A percentile compares a stretch with the other conserved stretches of the same genome.
These are phyloP conservation scores for Scutellaria baicalensis DNA, from an alignment of 257 asterid species.

Conservation along the genomic window DNA sequence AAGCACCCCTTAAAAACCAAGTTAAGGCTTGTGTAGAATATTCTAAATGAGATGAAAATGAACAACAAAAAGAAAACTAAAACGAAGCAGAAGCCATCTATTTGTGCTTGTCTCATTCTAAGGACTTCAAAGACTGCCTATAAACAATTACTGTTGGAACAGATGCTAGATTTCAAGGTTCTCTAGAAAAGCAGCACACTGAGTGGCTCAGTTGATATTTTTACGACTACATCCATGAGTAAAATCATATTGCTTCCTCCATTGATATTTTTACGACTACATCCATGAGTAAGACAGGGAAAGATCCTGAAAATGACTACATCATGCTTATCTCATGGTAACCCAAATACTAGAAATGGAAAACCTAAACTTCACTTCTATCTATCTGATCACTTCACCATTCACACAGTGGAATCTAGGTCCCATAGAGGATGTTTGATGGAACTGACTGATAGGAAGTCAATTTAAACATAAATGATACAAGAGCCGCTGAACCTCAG, in stretches of 20 bases:
- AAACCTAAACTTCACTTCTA: not conserved
- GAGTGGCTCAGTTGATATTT: not conserved
- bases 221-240: too few relatives aligned
- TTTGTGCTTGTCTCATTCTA: not conserved
- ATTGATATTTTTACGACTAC: not conserved
- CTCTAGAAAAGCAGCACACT: not conserved
- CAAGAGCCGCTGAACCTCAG: conserved; percentile 69
- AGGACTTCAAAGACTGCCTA: not conserved
- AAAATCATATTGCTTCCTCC: not conserved
- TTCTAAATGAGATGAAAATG: not conserved
- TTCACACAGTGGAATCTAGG: not conserved
- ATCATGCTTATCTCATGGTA: not conserved
- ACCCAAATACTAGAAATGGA: not conserved
- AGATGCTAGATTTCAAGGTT: not conserved
- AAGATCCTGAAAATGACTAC: not conserved
- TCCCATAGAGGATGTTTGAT: not conserved
- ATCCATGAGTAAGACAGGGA: not conserved
- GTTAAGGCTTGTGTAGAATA: not conserved
- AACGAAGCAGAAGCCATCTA: not conserved
- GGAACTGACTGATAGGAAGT: not conserved
- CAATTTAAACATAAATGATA: not conserved
- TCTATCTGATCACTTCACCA: not conserved
- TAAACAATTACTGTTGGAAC: not conserved
- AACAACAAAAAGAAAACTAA: not conserved
- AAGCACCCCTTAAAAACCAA: not conserved